A percentile compares a stretch with the other conserved stretches of the same genome.
Evolutionary conservation across 306 rosid species (phyloP).

Genomic region (Quercus cerris): DNA sequence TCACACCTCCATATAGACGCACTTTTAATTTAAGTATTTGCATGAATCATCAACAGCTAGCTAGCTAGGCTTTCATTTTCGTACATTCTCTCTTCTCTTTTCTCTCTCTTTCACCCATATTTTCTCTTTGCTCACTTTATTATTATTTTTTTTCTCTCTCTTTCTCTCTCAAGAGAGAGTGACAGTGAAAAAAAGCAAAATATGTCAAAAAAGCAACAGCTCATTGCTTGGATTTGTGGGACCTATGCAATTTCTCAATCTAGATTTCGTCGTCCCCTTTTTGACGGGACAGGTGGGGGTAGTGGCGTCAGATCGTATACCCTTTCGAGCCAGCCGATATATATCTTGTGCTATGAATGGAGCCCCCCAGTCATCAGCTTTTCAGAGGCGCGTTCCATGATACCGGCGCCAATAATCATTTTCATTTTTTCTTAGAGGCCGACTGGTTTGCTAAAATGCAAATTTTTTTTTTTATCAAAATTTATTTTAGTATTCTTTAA

Average conservation of each 20-base stretch:
- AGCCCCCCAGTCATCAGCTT: too few species aligned
- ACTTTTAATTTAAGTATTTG: not conserved
- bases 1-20: not conserved
- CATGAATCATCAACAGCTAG: conserved; percentile 21
- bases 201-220: conserved; percentile 60
- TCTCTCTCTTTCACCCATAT: conserved; percentile 17
- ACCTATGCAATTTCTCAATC: conserved; percentile 44
- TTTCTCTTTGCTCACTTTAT: not conserved
- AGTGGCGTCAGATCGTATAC: not conserved
- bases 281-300: conserved; percentile 44
- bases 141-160: conserved; percentile 3
- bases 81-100: conserved; percentile 5
- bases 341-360: too few species aligned
- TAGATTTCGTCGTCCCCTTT: conserved; percentile 51
- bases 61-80: conserved; percentile 22
- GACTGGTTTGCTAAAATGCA: too few species aligned
- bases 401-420: too few species aligned
- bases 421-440: too few species aligned
- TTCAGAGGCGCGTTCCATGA: too few species aligned
- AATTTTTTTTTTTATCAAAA: fast-evolving
- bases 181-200: conserved; percentile 13
- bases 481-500: too few species aligned
- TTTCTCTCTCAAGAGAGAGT: conserved; percentile 6
- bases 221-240: conserved; percentile 76
- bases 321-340: not conserved